Percentiles rank a stretch among this genome's conserved stretches.
Conservation (phyloP, 2,329 filamentous ascomycete species). For the Coniochaeta hoffmannii region DNA sequence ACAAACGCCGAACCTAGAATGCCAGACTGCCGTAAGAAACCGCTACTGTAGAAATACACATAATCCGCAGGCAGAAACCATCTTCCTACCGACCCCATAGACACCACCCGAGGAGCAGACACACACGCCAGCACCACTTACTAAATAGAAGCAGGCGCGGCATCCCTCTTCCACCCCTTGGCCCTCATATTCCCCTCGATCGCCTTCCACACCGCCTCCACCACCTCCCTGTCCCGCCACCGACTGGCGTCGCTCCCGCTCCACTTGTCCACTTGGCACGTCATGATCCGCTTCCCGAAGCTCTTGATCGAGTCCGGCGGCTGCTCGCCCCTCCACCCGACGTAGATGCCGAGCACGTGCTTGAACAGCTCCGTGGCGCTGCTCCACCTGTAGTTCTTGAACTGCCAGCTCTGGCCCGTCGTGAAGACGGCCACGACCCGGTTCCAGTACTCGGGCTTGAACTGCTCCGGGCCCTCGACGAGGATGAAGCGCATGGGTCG, state of each 20-base stretch:
- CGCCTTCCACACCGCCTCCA: conserved; percentile 84
- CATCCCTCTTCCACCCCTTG: conserved; percentile 74
- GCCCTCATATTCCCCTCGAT: conserved; percentile 83
- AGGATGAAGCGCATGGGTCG: conserved; percentile 88
- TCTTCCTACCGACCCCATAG: not conserved
- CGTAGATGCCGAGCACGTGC: conserved; percentile 78
- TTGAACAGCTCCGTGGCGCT: conserved; percentile 82
- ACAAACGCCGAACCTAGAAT: conserved; percentile 1
- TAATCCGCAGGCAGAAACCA: not conserved
- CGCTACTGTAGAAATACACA: not conserved
- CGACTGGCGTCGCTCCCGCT: conserved; percentile 42
- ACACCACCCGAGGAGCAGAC: not conserved
- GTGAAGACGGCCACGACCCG: conserved; percentile 95
- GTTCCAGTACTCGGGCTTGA: conserved; percentile 97
- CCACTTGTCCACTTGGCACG: conserved; percentile 79
- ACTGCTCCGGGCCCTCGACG: conserved; percentile 86
- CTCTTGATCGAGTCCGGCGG: conserved; percentile 69
- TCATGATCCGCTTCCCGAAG: conserved; percentile 81
- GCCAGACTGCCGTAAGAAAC: not conserved
- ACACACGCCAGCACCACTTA: not conserved
- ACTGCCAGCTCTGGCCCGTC: conserved; percentile 96
- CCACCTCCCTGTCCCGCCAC: conserved; percentile 87
- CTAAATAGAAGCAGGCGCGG: conserved; percentile 49
- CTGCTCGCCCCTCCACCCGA: conserved; percentile 84
- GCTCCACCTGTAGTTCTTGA: conserved; percentile 96